Evolutionary conservation across 2,329 filamentous ascomycete genomes (phyloP), one percentile per base, ranked within the genome.

Genomic region (Hysterium pulicare): DNA sequence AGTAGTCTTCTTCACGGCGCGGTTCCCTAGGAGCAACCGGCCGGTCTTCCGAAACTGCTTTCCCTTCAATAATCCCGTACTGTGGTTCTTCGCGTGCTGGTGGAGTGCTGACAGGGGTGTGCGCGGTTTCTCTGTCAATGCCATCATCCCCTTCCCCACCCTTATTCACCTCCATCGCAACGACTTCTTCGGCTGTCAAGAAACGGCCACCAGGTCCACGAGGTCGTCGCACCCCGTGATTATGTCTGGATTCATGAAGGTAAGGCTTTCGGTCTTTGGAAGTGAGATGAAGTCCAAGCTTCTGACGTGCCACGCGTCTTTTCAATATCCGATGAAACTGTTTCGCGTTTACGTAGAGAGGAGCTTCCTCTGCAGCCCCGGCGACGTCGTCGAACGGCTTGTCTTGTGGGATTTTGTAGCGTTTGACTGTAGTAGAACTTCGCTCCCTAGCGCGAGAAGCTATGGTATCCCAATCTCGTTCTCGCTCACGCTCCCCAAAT

Each of bases 241-340:
- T 97, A 68, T 98, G 93, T 60, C 93, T 81, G 20, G 91, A 97
- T 65, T 98, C 93, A 70, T 98, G 93, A 23, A 98, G 77, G 60
- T 98, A 98, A 3, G 93, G 93, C 71, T 96, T 97, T 26, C 93
- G 83, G 20, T 90, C 91, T 71, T 98, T 98, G 8, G 86, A 94
- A 0, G 93, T 97, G 44, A 97, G 73, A 32, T 93, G 82, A 33
- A 98, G 71, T 41, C 97, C 93, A 13, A 98, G 76, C 64, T 88
- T 89, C 68, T 97, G 93, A 24, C 93, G 81, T 5, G 93, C 93
- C 50, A 97, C 88, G 45, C 93, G 82, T 44, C 93, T 81, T 75
- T 98, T 97, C 41, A 98, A 71, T 37, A 98, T 98, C 20, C 93
- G 86, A 64, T 98, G 93, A 55, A 98, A 98, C 61, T 98, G 93